phyloP scores from a whole-genome alignment of 495 filamentous ascomycete species.

The Penicillium odoratum region DNA sequence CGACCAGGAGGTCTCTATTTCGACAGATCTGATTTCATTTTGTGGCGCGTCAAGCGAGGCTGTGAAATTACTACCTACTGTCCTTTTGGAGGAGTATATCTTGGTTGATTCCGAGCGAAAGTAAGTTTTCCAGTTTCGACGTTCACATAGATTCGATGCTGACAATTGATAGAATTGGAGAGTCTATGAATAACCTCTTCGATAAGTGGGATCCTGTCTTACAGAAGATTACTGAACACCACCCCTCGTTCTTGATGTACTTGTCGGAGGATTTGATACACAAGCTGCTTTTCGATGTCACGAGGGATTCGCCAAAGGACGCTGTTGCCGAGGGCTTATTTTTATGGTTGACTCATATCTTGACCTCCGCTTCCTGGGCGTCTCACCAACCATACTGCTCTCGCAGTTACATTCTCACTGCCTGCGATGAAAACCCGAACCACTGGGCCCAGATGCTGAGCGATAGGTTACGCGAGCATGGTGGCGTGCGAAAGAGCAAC shows the following conservation, averaged over 20 bases:
- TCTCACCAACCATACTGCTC: conserved; percentile 29
- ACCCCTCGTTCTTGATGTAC: conserved; percentile 33
- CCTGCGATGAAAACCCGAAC: conserved; percentile 34
- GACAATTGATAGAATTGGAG: conserved; percentile 31
- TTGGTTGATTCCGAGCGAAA: conserved; percentile 31
- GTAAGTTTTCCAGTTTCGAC: conserved; percentile 27
- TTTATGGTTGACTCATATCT: conserved; percentile 44
- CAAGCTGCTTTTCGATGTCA: conserved; percentile 27
- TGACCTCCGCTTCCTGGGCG: conserved; percentile 37
- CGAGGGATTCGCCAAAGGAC: conserved; percentile 19
- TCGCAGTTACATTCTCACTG: conserved; percentile 32
- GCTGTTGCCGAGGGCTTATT: conserved; percentile 33
- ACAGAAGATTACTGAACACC: conserved; percentile 29
- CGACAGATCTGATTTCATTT: conserved; percentile 30
- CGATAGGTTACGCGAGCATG: conserved; percentile 19
- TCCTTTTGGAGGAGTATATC: conserved; percentile 31
- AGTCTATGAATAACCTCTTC: conserved; percentile 31
- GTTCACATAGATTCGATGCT: conserved; percentile 1
- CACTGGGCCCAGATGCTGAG: conserved; percentile 34
- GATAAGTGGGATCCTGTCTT: conserved; percentile 39
- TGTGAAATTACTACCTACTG: conserved; percentile 21
- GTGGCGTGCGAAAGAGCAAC: not conserved
- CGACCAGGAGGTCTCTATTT: conserved; percentile 25
- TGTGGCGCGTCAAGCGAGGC: conserved; percentile 27
- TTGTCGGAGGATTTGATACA: conserved; percentile 40